phyloP scores from a whole-genome alignment of 345 rosid species.

The Citrus hindsii region DNA sequence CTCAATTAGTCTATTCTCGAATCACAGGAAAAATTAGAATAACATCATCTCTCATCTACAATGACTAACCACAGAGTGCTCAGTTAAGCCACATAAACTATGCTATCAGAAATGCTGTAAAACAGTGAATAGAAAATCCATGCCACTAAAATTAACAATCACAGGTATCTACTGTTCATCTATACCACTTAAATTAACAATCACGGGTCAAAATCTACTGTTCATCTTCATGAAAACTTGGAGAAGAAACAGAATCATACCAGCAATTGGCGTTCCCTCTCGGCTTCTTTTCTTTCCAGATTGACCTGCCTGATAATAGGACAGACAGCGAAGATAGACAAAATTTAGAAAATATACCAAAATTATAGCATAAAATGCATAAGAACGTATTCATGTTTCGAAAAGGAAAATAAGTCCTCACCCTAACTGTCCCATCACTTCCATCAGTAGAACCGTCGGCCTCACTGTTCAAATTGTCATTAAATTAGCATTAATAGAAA shows the following conservation, averaged over 20 bases:
- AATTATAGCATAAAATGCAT: not conserved
- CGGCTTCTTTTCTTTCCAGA: constrained; percentile 61
- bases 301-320: constrained; percentile 55
- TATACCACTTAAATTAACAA: not conserved
- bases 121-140: not conserved
- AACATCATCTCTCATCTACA: not conserved
- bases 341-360: constrained; percentile 2
- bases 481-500: not conserved
- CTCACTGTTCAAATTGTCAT: constrained; percentile 41
- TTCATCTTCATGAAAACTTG: not conserved
- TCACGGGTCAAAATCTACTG: not conserved
- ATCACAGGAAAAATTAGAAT: not conserved
- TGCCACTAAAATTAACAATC: not conserved
- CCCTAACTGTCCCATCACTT: constrained; percentile 72
- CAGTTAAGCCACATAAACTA: not conserved
- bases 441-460: constrained; percentile 66
- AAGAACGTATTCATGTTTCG: not conserved
- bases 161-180: constrained; percentile 6
- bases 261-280: constrained; percentile 54
- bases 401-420: constrained; percentile 20
- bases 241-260: constrained; percentile 33
- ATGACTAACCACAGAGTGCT: not conserved
- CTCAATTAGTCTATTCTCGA: not conserved
- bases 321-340: not conserved
- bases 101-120: not conserved